Base-by-base conservation (phyloP, 768 basidiomycete genomes). In the Tubosaeta sp. region DNA sequence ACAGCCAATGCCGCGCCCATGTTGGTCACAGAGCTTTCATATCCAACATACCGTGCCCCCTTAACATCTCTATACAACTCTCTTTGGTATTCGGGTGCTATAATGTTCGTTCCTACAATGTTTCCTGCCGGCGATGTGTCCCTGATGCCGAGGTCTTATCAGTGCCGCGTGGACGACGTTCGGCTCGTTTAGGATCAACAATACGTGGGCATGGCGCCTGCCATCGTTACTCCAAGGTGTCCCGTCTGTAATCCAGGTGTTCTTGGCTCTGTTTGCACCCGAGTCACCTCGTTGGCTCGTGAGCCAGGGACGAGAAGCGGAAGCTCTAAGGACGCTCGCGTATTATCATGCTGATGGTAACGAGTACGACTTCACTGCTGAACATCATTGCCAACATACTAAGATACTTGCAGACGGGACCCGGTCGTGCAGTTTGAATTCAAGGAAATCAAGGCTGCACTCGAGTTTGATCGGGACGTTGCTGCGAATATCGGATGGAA, bases 281-380 rank as follows among this genome's bases (percentile, higher is more conserved):
- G 91, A 94, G 67, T 88, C 86, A 2, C 92, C 92, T 34, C 83
- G 91, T 76, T 94, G 78, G 80, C 73, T 93, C 58, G 69, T 93
- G 62, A 81, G 75, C 71, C 88, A 86, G 68, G 90, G 89, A 42
- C 78, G 77, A 50, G 80, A 88, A 25, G 77, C 72, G 2, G 73
- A 88, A 61, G 92, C 91, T 3, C 70, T 87, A 38, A 67, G 74
- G 37, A 80, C 79, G 10, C 75, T 95, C 17, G 88, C 89, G 1
- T 84, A 88, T 65, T 91, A 92, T 66, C 91, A 95, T 58, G 86
- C 88, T 14, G 82, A 88, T 60, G 82, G 88, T 51, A 80, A 92
- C 52, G 73, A 74, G 79, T 80, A 55, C 47, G 74, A 58, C 22
- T 43, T 11, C 52, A 51, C 12, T 44, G 26, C 4, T 7, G 10